Evolutionary conservation across 441 rosid species (phyloP).

Genomic region (Arabidopsis hybrid): DNA sequence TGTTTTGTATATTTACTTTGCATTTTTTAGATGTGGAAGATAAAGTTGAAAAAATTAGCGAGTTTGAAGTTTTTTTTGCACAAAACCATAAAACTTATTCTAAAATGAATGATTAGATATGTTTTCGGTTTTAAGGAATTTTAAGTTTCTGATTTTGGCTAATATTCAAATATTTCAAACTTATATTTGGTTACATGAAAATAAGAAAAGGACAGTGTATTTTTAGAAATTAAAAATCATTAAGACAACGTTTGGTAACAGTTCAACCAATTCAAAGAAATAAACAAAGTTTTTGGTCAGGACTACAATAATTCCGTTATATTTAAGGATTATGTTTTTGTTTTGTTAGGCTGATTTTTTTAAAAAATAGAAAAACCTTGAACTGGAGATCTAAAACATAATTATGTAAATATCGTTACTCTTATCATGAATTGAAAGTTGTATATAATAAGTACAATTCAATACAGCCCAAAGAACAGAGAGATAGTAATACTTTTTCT

Average conservation of each 20-base stretch:
- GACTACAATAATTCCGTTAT: background rate
- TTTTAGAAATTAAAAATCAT: background rate
- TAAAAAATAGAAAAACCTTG: background rate
- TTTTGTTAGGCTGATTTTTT: background rate
- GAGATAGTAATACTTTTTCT: background rate
- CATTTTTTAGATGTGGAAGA: too few species aligned
- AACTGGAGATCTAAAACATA: background rate
- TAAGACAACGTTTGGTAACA: slow-evolving; percentile 21
- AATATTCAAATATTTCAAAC: background rate
- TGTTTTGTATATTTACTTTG: too few species aligned
- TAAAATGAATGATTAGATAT: too few species aligned
- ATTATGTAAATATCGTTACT: background rate
- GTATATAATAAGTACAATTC: background rate
- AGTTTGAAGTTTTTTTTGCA: too few species aligned
- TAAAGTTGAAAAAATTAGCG: too few species aligned
- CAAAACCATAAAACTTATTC: too few species aligned
- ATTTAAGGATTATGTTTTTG: background rate
- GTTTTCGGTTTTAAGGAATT: too few species aligned
- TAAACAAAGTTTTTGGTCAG: slow-evolving; percentile 19
- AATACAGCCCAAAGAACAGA: background rate
- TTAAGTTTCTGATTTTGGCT: background rate
- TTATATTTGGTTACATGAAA: background rate
- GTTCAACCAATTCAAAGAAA: slow-evolving; percentile 14
- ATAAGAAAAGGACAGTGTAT: background rate
- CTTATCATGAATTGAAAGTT: background rate